Conservation (phyloP, 257 asterid genomes). For the Solanum tacnaense region DNA sequence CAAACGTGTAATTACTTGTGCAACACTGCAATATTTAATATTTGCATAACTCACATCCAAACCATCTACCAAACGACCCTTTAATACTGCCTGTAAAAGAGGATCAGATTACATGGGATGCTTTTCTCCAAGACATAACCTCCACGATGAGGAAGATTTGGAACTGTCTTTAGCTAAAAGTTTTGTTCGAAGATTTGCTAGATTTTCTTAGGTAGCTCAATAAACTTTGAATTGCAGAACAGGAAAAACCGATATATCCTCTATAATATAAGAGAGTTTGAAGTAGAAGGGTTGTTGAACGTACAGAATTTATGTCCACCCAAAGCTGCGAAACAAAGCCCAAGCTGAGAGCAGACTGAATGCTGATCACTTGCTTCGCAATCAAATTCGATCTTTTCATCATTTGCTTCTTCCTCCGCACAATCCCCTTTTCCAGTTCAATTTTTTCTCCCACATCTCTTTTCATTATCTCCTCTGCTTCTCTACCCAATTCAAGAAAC, state of each 20-base stretch:
- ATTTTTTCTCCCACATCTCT: neutral
- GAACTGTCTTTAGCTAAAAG: too few relatives aligned
- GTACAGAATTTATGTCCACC: constrained; percentile 49
- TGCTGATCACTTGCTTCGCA: constrained; percentile 70
- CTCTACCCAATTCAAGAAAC: constrained; percentile 7
- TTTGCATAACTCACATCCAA: too few relatives aligned
- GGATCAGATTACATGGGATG: too few relatives aligned
- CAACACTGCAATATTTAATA: too few relatives aligned
- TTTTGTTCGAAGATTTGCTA: neutral
- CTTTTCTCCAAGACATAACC: too few relatives aligned
- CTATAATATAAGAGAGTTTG: neutral
- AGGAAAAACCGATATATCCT: neutral
- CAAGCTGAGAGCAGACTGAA: constrained; percentile 45
- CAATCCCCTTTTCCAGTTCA: constrained; percentile 9
- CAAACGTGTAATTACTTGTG: too few relatives aligned
- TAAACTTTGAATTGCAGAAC: neutral
- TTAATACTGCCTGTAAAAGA: neutral
- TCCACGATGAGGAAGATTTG: too few relatives aligned
- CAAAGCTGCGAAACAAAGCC: constrained; percentile 71
- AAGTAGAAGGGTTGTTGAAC: neutral
- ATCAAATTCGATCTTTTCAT: constrained; percentile 44
- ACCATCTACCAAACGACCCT: too few relatives aligned
- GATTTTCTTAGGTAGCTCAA: neutral
- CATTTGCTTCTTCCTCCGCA: constrained; percentile 30
- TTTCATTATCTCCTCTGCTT: constrained; percentile 6